These are phyloP conservation scores for Limnomonas spitsbergensis DNA, from an alignment of 139 green algal species.

Conservation along the genomic window DNA sequence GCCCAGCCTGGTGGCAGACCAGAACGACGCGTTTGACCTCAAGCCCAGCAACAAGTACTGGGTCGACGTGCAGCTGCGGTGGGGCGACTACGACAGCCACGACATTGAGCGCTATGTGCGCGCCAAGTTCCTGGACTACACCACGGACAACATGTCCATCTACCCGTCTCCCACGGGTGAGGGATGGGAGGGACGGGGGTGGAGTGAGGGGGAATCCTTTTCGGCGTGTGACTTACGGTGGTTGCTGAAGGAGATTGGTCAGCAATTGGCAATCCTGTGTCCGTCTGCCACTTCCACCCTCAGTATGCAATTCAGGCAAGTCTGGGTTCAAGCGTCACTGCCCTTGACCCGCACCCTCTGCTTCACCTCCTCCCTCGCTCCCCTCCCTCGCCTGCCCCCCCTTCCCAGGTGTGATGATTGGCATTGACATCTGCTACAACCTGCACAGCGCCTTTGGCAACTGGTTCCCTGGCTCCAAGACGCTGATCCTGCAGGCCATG, in stretches of 20 bases:
- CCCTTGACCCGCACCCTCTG: too few relatives aligned
- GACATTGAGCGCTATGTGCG: slow-evolving; percentile 98
- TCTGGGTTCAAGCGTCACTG: too few relatives aligned
- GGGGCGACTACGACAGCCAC: slow-evolving; percentile 98
- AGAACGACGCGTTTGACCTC: slow-evolving; percentile 92
- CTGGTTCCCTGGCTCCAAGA: slow-evolving; percentile 98
- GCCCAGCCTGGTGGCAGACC: slow-evolving; percentile 91
- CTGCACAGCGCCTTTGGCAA: slow-evolving; percentile 95
- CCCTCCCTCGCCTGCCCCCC: not conserved
- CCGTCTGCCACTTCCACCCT: too few relatives aligned
- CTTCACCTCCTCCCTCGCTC: not conserved
- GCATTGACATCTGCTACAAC: slow-evolving; percentile 98
- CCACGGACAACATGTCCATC: slow-evolving; percentile 99
- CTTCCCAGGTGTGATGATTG: slow-evolving; percentile 86
- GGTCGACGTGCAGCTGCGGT: slow-evolving; percentile 92
- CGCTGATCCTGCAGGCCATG: slow-evolving; percentile 80
- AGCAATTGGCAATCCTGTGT: too few relatives aligned
- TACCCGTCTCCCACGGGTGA: slow-evolving; percentile 88
- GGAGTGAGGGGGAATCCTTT: too few relatives aligned
- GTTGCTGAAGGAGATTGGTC: too few relatives aligned
- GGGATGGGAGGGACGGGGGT: not conserved
- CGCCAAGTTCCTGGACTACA: slow-evolving; percentile 99
- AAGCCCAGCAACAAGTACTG: slow-evolving; percentile 99
- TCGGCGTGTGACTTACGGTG: too few relatives aligned
- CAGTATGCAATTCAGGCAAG: too few relatives aligned